Evolutionary conservation across 345 rosid genomes (phyloP).

Genomic region (Citropsis articulata): DNA sequence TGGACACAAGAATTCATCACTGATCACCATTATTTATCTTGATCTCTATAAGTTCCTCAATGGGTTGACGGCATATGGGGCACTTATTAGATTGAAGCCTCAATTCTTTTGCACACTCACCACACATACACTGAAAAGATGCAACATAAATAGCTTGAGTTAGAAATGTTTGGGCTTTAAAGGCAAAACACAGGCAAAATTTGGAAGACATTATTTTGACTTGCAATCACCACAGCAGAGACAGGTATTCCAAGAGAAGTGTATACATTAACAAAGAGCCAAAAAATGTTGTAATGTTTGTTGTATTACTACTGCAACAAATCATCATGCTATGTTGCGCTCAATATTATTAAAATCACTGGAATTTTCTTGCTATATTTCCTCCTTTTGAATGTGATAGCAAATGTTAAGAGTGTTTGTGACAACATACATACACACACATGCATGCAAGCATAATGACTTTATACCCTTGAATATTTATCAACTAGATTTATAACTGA

Average conservation of each 20-base stretch:
- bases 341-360: background rate
- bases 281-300: background rate
- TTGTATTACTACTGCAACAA: background rate
- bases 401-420: background rate
- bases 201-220: background rate
- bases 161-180: background rate
- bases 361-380: background rate
- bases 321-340: background rate
- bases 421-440: background rate
- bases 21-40: conserved; percentile 48
- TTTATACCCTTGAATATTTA: background rate
- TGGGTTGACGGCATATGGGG: conserved; percentile 89
- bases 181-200: background rate
- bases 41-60: conserved; percentile 73
- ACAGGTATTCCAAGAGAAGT: background rate
- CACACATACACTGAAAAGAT: conserved; percentile 69
- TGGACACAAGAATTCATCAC: conserved; percentile 33
- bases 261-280: background rate
- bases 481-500: background rate
- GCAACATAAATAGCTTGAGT: conserved; percentile 16
- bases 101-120: conserved; percentile 76
- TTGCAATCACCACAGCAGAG: background rate
- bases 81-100: conserved; percentile 81
- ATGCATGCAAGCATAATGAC: background rate
- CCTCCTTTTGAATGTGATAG: background rate